phyloP scores from a whole-genome alignment of 23 red algal genomes.

The Gracilaria caudata region DNA sequence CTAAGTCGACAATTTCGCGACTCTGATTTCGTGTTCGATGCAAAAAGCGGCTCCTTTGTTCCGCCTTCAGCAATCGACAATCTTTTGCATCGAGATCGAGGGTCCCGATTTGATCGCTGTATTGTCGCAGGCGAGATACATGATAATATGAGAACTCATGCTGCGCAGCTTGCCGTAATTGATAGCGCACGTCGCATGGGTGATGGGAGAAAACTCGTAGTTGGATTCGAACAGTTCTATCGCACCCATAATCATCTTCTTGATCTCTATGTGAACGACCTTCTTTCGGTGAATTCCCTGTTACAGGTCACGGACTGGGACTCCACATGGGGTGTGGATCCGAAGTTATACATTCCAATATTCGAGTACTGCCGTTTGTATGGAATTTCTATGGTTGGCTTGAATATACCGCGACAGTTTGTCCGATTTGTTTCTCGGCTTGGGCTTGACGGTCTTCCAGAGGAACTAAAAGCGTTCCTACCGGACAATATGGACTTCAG shows the following conservation, averaged over 20 bases:
- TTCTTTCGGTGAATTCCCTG: constrained; percentile 57
- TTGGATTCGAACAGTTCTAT: constrained; percentile 93
- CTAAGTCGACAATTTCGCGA: not conserved
- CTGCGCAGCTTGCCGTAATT: constrained; percentile 59
- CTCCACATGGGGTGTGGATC: constrained; percentile 72
- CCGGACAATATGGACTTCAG: constrained; percentile 78
- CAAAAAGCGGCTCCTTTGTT: constrained; percentile 61
- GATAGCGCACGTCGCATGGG: constrained; percentile 34
- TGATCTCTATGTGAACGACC: constrained; percentile 72
- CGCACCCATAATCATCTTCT: constrained; percentile 69
- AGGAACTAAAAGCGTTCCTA: constrained; percentile 45
- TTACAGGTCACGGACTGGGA: constrained; percentile 72
- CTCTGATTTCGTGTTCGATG: constrained; percentile 43
- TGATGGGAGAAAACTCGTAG: constrained; percentile 63
- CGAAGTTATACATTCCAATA: constrained; percentile 72
- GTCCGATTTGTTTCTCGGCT: constrained; percentile 51
- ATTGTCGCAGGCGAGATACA: constrained; percentile 70
- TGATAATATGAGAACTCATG: constrained; percentile 60
- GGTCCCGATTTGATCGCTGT: constrained; percentile 50
- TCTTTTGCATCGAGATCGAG: constrained; percentile 46
- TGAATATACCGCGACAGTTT: constrained; percentile 78
- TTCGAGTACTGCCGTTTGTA: constrained; percentile 78
- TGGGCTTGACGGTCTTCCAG: constrained; percentile 66
- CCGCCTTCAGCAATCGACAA: constrained; percentile 38
- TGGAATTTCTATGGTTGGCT: constrained; percentile 67